A percentile compares a stretch with the other conserved stretches of the same genome.
These are phyloP conservation scores for Friedmanniomyces simplex DNA, from an alignment of 495 filamentous ascomycete genomes.

Conservation along the genomic window DNA sequence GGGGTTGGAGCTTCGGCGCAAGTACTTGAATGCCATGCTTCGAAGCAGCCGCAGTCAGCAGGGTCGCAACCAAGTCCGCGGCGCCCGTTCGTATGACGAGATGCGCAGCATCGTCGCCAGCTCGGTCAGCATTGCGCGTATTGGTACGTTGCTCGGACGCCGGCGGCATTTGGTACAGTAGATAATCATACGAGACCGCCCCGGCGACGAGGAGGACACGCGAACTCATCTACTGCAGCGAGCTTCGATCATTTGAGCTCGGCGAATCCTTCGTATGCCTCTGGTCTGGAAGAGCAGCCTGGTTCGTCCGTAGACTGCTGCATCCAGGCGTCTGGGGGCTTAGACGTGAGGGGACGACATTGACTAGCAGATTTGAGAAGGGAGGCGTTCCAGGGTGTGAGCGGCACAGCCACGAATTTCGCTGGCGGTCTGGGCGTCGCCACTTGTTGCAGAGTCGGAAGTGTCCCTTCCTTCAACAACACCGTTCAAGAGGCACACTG, in stretches of 20 bases:
- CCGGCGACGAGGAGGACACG: conserved; percentile 13
- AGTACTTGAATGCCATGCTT: conserved; percentile 17
- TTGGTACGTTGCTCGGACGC: background rate
- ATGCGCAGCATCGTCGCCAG: conserved; percentile 2
- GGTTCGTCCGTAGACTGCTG: background rate
- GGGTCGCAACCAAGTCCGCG: conserved; percentile 12
- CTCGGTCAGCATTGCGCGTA: background rate
- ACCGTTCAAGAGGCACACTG: too few relatives aligned
- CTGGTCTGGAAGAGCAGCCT: background rate
- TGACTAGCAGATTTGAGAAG: background rate
- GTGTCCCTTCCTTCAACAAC: too few relatives aligned
- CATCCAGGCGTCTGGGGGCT: background rate
- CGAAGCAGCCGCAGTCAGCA: conserved; percentile 15
- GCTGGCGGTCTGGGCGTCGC: too few relatives aligned
- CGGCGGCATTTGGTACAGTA: conserved; percentile 10
- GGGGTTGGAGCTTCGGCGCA: conserved; percentile 7
- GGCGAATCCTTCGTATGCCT: background rate
- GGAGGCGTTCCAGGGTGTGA: background rate
- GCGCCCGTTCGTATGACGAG: conserved; percentile 13
- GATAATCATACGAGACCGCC: conserved; percentile 18
- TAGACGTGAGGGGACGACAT: background rate
- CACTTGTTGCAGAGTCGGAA: too few relatives aligned
- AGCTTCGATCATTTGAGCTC: background rate
- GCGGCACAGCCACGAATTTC: too few relatives aligned
- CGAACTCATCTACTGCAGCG: conserved; percentile 6